Evolutionary conservation across 305 asterid species (phyloP), one percentile per base, ranked within the genome.

Genomic region (Solanum hybrid): DNA sequence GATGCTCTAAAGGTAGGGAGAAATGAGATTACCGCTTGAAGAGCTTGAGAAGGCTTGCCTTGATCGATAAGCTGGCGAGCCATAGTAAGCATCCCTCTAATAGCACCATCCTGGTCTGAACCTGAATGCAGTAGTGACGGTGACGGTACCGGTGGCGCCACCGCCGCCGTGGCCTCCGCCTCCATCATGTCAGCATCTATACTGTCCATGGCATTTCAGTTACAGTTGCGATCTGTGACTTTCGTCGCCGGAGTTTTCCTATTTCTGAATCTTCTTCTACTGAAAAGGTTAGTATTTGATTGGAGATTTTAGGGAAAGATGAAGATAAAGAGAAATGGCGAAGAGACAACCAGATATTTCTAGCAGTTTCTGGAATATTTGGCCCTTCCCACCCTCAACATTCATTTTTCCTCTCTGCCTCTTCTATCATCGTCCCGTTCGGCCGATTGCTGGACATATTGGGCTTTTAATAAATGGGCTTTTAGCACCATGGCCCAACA

Each of bases 41-140:
- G 97, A 39, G 99, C 98, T 90, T 97, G 97, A 84, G 98, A 93
- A 87, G 99, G 98, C 90, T 93, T 93, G 90, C 94, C 95, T 89
- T 97, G 95, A 92, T 93, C 91, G 91, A 97, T 87, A 87, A 96
- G 94, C 39, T 93, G 97, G 91, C 98, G 98, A 89, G 98, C 97
- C 92, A 89, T 90, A 4, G 93, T 11, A 14, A 97, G 97, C 91
- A 96, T 89, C 78, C 89, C 90, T 87, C 92, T 93, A 73, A 93
- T 92, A 88, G 87, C 92, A 39, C 92, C 95, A 87, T 89, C 71
- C 11, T 92, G 93, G 89, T 91, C 94, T n/a, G 95, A 77, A 89
- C 57, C 39, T 73, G 77, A 89, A 86, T 77, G 89, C 78, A 73
- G 89, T 87, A 92, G 93, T 85, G 91, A 90, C n/a, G 94, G 76